Evolutionary conservation across 768 basidiomycete genomes (phyloP), one percentile per base, ranked within the genome.

Genomic region (Mycena kentingensis): DNA sequence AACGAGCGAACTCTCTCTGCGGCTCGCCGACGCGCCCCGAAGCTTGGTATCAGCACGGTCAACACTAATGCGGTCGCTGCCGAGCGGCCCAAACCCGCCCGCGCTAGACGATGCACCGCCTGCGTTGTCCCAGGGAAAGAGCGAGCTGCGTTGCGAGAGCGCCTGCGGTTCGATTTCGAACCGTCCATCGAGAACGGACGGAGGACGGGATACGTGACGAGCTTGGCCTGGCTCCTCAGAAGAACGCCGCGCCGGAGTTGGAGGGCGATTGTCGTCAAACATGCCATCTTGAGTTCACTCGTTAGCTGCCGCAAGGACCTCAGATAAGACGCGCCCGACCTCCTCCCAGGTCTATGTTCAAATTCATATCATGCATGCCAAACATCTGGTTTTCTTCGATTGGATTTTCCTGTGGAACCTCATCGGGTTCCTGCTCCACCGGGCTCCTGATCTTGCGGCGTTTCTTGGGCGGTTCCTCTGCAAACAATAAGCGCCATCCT

Each of bases 121-220:
- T 4, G 88, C 89, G 64, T 91, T 80, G 62, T 92, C 88, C 90
- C 90, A 93, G 5, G 90, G 90, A 64, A 90, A 90, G 26, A 91
- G 64, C 8, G 85, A 83, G 57, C 82, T 87, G 28, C 78, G 74
- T 61, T 89, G 88, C 18, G 87, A 88, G 25, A 67, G 66, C 34
- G 73, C 71, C 25, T 71, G 65, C 10, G 67, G 58, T 29, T 67
- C 74, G 5, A 76, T 54, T 38, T 79, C 78, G 44, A 80, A 68
- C 51, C 82, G 70, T 43, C 75, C 78, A 31, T 77, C 80, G 22
- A 79, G 54, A 8, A 75, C 61, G 35, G 81, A 83, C 13, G 75
- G 75, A 12, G 81, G 78, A 18, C 79, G 77, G 38, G 90, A 88
- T 28, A 71, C 72, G n/a, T 75, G 81, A 58, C 90, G 88, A n/a